A percentile compares a stretch with the other conserved stretches of the same genome.
phyloP scores from a whole-genome alignment of 352 stramenopile species.

The Blastocystis sp. region DNA sequence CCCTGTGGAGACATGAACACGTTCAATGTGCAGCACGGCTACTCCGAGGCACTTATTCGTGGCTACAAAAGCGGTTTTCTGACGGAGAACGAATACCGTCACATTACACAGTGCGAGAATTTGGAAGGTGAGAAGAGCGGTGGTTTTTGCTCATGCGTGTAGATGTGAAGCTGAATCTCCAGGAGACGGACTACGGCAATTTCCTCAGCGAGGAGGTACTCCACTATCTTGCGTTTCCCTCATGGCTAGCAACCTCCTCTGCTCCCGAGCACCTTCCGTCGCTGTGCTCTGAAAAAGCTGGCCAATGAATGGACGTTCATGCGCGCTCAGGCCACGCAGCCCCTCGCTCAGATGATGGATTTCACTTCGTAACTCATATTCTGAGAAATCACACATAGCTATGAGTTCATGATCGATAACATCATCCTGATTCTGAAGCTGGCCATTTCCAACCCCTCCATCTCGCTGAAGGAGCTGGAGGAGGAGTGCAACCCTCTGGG shows the following conservation, averaged over 20 bases:
- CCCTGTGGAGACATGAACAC: constrained; percentile 77
- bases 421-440: constrained; percentile 96
- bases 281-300: constrained; percentile 82
- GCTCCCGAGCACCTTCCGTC: constrained; percentile 80
- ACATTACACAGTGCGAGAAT: constrained; percentile 83
- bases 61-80: constrained; percentile 77
- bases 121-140: constrained; percentile 77
- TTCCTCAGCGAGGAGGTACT: constrained; percentile 86
- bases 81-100: constrained; percentile 83
- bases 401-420: constrained; percentile 99
- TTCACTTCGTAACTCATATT: constrained; percentile 85
- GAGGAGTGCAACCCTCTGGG: constrained; percentile 93
- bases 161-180: constrained; percentile 80
- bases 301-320: constrained; percentile 92
- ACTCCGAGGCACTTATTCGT: constrained; percentile 56
- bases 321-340: constrained; percentile 88
- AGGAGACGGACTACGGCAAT: constrained; percentile 96
- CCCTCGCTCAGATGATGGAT: constrained; percentile 91
- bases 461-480: constrained; percentile 90
- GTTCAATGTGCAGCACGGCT: constrained; percentile 84
- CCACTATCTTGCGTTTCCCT: constrained; percentile 74
- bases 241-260: constrained; percentile 77
- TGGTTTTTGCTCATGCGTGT: too few species aligned
- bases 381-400: not conserved
- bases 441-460: constrained; percentile 83